Evolutionary conservation across 495 filamentous ascomycete species (phyloP), one percentile per base, ranked within the genome.

Genomic region (Hypoxylon intermedium): DNA sequence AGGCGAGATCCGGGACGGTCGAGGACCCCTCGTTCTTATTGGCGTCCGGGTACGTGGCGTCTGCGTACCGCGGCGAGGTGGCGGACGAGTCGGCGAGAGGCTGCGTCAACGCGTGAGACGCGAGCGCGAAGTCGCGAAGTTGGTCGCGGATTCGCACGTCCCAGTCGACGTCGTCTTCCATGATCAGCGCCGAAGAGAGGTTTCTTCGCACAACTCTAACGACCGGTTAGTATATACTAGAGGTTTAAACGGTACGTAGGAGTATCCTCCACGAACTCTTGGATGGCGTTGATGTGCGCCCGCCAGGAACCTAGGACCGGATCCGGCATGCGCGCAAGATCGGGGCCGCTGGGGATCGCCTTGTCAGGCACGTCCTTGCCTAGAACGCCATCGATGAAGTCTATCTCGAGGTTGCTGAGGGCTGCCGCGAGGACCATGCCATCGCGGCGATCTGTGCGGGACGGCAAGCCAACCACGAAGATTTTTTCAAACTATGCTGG

Each of bases 151-250:
- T 68, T 20, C 71, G 63, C 9, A 84, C 66, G 45, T 85, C 81
- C 82, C 83, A 86, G 62, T 85, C 83, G 5, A 75, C 75, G 47
- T 85, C 83, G 44, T 86, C 83, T 69, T 86, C 83, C 26, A 85
- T 54, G 6, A 85, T 78, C 6, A 86, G 60, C 3, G 82, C 82
- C 0, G 79, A 77, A 0, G 75, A 68, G 5, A 82, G 55, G 12
- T 71, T 67, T 44, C 79, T 71, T 7, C 74, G 65, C 15, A 85
- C 74, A 9, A 85, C 69, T 18, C 76, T 78, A 33, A 1, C 3
- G 9, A 7, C 0, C 18, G 26, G 20, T 62, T 12, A 53, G 28
- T 49, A 53, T n/a, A n/a, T n/a, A n/a, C n/a, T n/a, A n/a, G n/a
- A n/a, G n/a, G n/a, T n/a, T n/a, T n/a, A n/a, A n/a, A n/a, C n/a